Evolutionary conservation across 176 grass and related monocot genomes (phyloP).

Genomic region (Raddia distichophylla): DNA sequence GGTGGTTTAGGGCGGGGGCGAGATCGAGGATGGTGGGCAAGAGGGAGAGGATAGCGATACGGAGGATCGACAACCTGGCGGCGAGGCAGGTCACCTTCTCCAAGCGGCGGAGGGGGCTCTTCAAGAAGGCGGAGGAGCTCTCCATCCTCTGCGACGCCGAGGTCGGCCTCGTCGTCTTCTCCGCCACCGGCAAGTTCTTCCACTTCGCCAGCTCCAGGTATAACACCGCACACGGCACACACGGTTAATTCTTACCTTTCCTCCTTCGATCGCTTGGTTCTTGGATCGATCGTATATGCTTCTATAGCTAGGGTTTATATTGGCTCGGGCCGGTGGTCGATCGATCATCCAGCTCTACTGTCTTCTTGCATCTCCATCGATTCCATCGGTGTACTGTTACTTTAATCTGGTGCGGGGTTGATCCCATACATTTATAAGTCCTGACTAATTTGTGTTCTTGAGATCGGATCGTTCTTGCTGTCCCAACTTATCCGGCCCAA

Average conservation of each 20-base stretch:
- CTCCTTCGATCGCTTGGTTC: neutral
- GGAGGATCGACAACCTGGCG: slow-evolving; percentile 71
- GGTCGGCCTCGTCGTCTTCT: slow-evolving; percentile 81
- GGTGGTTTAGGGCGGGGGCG: neutral
- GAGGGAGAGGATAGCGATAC: slow-evolving; percentile 77
- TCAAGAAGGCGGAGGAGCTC: slow-evolving; percentile 92
- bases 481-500: neutral
- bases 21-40: slow-evolving; percentile 44
- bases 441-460: neutral
- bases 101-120: slow-evolving; percentile 74
- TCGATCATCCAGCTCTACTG: neutral
- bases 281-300: neutral
- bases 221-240: no score
- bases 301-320: neutral
- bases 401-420: neutral
- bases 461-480: neutral
- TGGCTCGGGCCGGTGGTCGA: neutral
- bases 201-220: slow-evolving; percentile 73
- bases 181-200: slow-evolving; percentile 73
- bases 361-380: neutral
- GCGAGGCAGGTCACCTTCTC: slow-evolving; percentile 88
- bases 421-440: neutral
- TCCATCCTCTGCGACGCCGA: slow-evolving; percentile 82
- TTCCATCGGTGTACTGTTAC: neutral
- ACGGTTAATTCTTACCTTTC: neutral